Evolutionary conservation across 306 rosid species (phyloP), one percentile per base, ranked within the genome.

Genomic region (Dalbergia oliveri): DNA sequence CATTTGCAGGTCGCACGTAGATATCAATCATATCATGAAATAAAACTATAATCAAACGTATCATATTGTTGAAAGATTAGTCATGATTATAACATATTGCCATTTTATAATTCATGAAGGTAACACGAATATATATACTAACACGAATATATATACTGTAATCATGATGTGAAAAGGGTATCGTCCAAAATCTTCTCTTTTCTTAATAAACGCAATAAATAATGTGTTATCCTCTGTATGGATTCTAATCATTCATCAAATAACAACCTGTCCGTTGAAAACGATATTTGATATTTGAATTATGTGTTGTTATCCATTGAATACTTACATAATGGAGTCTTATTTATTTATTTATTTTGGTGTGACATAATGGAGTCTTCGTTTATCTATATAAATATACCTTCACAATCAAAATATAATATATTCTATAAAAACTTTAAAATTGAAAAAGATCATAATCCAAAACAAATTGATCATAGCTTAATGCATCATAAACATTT

Each of bases 81-180:
- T 44, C 47, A 41, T 66, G 15, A 14, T 44, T 57, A 26, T 66
- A 58, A 44, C 58, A 57, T 66, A 66, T 78, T 11, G 5, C 1
- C 16, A 8, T 78, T 58, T 47, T 56, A 71, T 47, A 66, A 45
- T 72, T 72, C 75, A 71, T 39, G 63, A 56, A 67, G 19, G 41
- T 4, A 50, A 54, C 3, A 6, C 4, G 13, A 11, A 61, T 50
- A 51, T 41, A 39, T 60, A 33, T 79, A 63, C 77, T 34, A 60
- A 31, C n/a, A n/a, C n/a, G n/a, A n/a, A n/a, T n/a, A n/a, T n/a
- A n/a, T n/a, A n/a, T n/a, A n/a, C n/a, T n/a, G n/a, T n/a, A 81
- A 72, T 77, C 81, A 44, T 77, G 53, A 66, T 67, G 71, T 53
- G 81, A 66, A 81, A 85, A 19, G 56, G 83, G 76, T 76, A 84